Percentiles rank a stretch among this genome's conserved stretches.
Conservation (phyloP, 305 asterid genomes). For the Fraxinus albicans region DNA sequence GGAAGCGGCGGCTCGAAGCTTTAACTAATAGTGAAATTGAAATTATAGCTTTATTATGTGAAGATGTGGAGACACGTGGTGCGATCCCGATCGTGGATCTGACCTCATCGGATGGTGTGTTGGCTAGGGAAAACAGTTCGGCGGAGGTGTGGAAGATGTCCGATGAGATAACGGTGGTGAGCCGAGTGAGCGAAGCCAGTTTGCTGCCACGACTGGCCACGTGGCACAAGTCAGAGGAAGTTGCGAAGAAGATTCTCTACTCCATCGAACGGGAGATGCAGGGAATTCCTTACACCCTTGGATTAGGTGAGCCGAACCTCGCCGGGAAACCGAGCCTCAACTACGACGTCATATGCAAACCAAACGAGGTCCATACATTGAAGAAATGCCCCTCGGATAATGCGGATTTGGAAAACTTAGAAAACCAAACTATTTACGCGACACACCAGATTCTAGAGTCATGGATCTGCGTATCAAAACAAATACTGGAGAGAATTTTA, state of each 20-base stretch:
- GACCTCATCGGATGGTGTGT: constrained; percentile 37
- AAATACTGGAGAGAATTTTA: constrained; percentile 45
- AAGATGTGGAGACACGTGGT: constrained; percentile 53
- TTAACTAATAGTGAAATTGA: constrained; percentile 60
- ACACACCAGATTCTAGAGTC: constrained; percentile 70
- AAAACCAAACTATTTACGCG: constrained; percentile 58
- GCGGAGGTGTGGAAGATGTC: constrained; percentile 84
- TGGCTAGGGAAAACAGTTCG: constrained; percentile 63
- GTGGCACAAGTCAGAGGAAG: constrained; percentile 62
- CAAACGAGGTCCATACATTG: constrained; percentile 60
- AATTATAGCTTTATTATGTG: constrained; percentile 59
- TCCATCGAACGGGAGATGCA: constrained; percentile 76
- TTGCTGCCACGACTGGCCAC: constrained; percentile 64
- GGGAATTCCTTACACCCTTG: constrained; percentile 69
- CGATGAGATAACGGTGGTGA: constrained; percentile 64
- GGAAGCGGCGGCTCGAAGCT: constrained; percentile 71
- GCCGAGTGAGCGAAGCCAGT: constrained; percentile 67
- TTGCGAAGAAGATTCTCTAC: constrained; percentile 57
- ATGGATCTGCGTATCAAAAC: constrained; percentile 58
- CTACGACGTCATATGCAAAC: constrained; percentile 72
- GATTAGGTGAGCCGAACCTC: constrained; percentile 84
- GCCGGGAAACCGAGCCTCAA: constrained; percentile 75
- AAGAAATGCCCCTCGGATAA: constrained; percentile 51
- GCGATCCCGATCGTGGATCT: constrained; percentile 65
- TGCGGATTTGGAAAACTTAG: constrained; percentile 39